Evolutionary conservation across 495 filamentous ascomycete genomes (phyloP).

Genomic region (Xylaria sp.): DNA sequence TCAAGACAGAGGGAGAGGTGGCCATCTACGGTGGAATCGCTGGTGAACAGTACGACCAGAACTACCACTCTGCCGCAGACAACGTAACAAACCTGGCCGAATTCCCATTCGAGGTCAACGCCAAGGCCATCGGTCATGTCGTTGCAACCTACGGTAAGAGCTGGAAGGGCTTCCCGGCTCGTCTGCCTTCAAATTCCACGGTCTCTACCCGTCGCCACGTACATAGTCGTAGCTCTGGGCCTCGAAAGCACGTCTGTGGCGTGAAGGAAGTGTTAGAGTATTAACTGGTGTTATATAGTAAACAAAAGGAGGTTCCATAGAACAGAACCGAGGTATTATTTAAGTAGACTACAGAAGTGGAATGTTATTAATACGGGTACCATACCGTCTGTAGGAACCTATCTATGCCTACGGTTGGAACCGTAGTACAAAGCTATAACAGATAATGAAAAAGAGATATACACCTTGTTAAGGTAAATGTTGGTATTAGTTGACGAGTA

Average conservation of each 20-base stretch:
- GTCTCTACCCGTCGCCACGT: background rate
- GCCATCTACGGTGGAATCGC: conserved; percentile 65
- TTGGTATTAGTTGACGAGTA: background rate
- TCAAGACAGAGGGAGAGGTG: conserved; percentile 68
- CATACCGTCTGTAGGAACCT: too few relatives aligned
- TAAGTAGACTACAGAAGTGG: too few relatives aligned
- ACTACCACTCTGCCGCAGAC: conserved; percentile 69
- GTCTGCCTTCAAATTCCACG: conserved; percentile 16
- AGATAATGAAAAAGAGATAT: background rate
- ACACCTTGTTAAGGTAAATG: background rate
- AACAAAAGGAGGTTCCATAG: background rate
- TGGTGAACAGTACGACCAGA: conserved; percentile 64
- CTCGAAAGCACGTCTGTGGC: background rate
- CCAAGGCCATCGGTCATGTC: conserved; percentile 66
- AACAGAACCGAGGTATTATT: too few relatives aligned
- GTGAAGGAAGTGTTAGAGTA: background rate
- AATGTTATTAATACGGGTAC: too few relatives aligned
- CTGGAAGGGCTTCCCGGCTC: conserved; percentile 46
- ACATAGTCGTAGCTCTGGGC: background rate
- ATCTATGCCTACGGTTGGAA: too few relatives aligned
- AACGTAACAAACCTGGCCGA: conserved; percentile 64
- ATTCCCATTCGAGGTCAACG: conserved; percentile 66
- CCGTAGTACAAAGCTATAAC: too few relatives aligned
- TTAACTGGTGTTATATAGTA: background rate
- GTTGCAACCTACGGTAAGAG: conserved; percentile 68